phyloP scores from a whole-genome alignment of 129 eudicot genomes.

The Escallonia rubra region DNA sequence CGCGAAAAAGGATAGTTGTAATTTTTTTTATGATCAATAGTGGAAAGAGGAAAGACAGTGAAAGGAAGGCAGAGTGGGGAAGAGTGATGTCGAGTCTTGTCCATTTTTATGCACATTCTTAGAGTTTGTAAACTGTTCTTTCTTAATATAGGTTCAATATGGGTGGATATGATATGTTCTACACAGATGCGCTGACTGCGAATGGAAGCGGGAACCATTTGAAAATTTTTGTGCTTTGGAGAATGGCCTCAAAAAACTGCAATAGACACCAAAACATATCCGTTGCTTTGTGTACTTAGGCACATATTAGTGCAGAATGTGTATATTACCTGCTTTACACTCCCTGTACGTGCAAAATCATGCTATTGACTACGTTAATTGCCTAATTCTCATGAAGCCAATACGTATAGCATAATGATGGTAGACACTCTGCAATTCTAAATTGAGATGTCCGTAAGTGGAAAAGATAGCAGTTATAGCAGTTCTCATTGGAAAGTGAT shows the following conservation, averaged over 20 bases:
- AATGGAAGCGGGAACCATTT: conserved; percentile 21
- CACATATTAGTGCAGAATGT: neutral
- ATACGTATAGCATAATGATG: neutral
- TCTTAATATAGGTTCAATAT: neutral
- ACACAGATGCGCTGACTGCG: conserved; percentile 25
- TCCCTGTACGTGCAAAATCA: neutral
- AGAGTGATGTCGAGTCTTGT: neutral
- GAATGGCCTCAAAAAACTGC: conserved; percentile 10
- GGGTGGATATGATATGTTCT: conserved; percentile 16
- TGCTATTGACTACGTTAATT: neutral
- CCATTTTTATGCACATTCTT: no score
- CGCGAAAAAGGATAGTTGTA: no score
- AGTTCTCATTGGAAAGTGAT: neutral
- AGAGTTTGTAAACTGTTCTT: no score
- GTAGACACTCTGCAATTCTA: neutral
- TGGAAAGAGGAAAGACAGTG: neutral
- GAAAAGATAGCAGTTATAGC: neutral
- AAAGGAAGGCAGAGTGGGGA: no score
- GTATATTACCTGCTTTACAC: neutral
- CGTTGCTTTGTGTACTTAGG: neutral
- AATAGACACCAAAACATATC: neutral
- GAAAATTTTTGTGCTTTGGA: conserved; percentile 19
- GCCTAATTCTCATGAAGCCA: neutral
- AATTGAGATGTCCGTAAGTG: neutral
- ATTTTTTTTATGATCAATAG: neutral